Evolutionary conservation across 345 rosid genomes (phyloP).

Genomic region (Moringa oleifera): DNA sequence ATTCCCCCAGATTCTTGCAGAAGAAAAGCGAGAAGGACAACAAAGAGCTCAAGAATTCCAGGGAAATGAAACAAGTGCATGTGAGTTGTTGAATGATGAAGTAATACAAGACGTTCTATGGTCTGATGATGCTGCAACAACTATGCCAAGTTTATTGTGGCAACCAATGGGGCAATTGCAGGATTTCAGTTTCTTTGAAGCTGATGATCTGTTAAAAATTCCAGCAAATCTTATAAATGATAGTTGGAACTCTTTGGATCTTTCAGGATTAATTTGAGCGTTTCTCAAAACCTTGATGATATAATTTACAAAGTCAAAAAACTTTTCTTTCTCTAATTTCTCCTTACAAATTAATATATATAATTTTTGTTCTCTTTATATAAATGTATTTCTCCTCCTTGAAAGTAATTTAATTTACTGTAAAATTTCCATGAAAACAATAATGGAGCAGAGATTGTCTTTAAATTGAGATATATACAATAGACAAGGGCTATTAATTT

Average conservation of each 20-base stretch:
- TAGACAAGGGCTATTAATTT: too few relatives aligned
- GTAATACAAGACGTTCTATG: conserved; percentile 31
- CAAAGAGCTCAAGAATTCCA: conserved; percentile 12
- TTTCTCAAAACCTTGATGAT: conserved; percentile 28
- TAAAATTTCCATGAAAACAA: too few relatives aligned
- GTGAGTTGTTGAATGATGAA: conserved; percentile 39
- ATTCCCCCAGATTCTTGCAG: conserved; percentile 15
- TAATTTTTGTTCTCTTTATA: too few relatives aligned
- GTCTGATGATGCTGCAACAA: conserved; percentile 19
- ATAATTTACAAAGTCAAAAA: too few relatives aligned
- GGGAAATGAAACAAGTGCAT: conserved; percentile 15
- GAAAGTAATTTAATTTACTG: too few relatives aligned
- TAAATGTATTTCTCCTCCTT: too few relatives aligned
- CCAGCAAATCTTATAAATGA: conserved; percentile 34
- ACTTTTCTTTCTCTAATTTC: too few relatives aligned
- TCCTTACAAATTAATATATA: too few relatives aligned
- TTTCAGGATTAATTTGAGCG: conserved; percentile 45
- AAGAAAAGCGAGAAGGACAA: conserved; percentile 15
- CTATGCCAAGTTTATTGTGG: conserved; percentile 16
- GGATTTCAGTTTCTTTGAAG: conserved; percentile 23
- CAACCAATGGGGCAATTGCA: conserved; percentile 24
- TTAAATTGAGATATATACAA: too few relatives aligned
- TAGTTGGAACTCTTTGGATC: conserved; percentile 55
- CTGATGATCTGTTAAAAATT: conserved; percentile 34
- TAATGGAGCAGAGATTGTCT: too few relatives aligned